Percentiles rank a stretch among this genome's conserved stretches.
Evolutionary conservation across 2,329 filamentous ascomycete species (phyloP).

Genomic region (Laburnicola sp.): DNA sequence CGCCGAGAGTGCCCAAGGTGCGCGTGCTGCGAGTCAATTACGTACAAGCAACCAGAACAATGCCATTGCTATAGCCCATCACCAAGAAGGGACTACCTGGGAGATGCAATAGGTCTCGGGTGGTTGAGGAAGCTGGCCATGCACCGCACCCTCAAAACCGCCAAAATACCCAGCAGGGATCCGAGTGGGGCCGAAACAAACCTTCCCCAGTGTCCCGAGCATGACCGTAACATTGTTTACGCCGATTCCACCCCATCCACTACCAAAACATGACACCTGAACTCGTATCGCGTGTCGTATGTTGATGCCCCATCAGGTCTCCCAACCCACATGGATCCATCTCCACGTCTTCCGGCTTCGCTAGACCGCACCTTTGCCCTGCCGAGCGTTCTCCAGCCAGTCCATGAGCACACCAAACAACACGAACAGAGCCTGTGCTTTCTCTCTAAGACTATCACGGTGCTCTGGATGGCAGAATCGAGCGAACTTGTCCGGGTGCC

Average conservation of each 20-base stretch:
- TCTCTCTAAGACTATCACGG: conserved; percentile 25
- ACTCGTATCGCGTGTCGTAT: background rate
- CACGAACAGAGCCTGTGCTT: conserved; percentile 34
- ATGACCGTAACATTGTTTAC: background rate
- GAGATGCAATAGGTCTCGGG: conserved; percentile 2
- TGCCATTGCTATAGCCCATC: background rate
- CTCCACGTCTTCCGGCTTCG: background rate
- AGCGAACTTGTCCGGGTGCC: conserved; percentile 41
- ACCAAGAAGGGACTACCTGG: background rate
- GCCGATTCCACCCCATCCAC: background rate
- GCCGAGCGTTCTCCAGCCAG: conserved; percentile 3
- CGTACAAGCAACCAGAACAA: conserved; percentile 11
- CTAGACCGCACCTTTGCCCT: background rate
- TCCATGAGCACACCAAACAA: conserved; percentile 37
- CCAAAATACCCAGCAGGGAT: conserved; percentile 2
- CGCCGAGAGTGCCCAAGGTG: background rate
- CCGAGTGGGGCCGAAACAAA: background rate
- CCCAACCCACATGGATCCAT: background rate
- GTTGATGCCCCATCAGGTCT: background rate
- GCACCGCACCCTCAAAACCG: background rate
- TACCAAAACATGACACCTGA: conserved; percentile 3
- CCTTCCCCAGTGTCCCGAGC: background rate
- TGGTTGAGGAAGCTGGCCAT: background rate
- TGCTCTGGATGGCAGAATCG: conserved; percentile 27
- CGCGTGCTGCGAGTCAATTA: conserved; percentile 14